A percentile compares a stretch with the other conserved stretches of the same genome.
Conservation (phyloP, 225 moss, liverwort and hornwort species). For the Pseudoscleropodium purum region DNA sequence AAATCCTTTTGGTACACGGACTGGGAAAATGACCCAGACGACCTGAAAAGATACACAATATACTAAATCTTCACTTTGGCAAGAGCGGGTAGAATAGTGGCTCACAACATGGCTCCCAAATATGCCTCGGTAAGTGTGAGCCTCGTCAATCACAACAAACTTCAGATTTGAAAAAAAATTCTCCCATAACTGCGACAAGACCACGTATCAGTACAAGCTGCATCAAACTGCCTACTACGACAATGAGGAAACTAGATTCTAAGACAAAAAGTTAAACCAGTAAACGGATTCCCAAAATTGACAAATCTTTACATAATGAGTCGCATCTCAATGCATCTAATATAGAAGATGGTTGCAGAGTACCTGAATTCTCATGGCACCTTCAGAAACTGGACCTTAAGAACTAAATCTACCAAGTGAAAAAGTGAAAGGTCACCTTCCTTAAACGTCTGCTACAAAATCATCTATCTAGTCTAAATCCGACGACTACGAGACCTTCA, state of each 20-base stretch:
- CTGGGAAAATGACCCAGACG: neutral
- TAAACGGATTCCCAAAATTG: neutral
- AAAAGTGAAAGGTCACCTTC: neutral
- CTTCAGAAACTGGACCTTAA: neutral
- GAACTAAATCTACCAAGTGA: neutral
- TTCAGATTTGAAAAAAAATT: constrained; percentile 52
- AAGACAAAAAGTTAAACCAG: neutral
- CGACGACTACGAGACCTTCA: neutral
- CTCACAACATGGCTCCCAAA: constrained; percentile 70
- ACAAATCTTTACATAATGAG: neutral
- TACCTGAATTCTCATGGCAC: neutral
- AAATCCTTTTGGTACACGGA: neutral
- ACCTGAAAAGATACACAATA: neutral
- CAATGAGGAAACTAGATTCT: neutral
- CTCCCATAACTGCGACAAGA: constrained; percentile 40
- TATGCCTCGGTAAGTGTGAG: constrained; percentile 60
- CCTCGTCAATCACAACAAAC: constrained; percentile 60
- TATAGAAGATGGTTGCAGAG: neutral
- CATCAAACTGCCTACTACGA: neutral
- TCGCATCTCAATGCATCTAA: neutral
- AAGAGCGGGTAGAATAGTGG: neutral
- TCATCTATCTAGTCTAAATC: neutral
- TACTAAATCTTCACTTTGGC: neutral
- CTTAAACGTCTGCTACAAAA: neutral
- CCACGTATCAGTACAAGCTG: neutral